phyloP scores from a whole-genome alignment of 164 flowering plant species.

The Santalum album region DNA sequence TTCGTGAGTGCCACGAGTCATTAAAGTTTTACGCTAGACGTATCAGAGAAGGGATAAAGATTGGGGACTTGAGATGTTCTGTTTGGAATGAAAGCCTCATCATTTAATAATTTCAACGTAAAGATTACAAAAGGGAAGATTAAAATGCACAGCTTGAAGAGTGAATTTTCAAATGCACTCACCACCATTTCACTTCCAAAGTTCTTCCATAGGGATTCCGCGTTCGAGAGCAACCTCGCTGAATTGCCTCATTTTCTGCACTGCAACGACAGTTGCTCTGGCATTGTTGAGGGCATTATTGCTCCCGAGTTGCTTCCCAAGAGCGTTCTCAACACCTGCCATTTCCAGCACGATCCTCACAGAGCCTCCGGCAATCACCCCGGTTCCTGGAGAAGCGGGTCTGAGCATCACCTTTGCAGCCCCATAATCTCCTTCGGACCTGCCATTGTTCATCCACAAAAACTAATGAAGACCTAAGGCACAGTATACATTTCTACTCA shows the following conservation, averaged over 20 bases:
- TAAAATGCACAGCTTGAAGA: no score
- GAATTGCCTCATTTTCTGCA: slow-evolving; percentile 74
- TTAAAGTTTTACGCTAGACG: no score
- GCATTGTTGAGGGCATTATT: slow-evolving; percentile 94
- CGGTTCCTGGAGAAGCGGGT: slow-evolving; percentile 97
- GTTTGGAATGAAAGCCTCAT: no score
- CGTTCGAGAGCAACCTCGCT: slow-evolving; percentile 72
- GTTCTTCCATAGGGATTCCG: slow-evolving; percentile 95
- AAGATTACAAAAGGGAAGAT: no score
- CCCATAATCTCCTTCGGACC: slow-evolving; percentile 81
- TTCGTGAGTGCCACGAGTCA: no score
- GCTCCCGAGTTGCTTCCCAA: slow-evolving; percentile 91
- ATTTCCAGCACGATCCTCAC: slow-evolving; percentile 82
- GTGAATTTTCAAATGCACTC: no score
- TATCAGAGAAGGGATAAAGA: no score
- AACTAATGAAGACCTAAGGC: not conserved
- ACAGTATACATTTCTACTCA: no score
- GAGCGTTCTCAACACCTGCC: slow-evolving; percentile 96
- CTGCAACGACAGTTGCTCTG: slow-evolving; percentile 77
- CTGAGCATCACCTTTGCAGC: slow-evolving; percentile 98
- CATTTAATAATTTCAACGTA: no score
- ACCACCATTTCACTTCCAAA: slow-evolving; percentile 93
- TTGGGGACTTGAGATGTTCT: no score
- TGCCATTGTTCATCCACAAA: slow-evolving; percentile 18
- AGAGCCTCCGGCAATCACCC: slow-evolving; percentile 96